Evolutionary conservation across 2,329 filamentous ascomycete species (phyloP), one percentile per base, ranked within the genome.

Genomic region (Trichoderma sp.): DNA sequence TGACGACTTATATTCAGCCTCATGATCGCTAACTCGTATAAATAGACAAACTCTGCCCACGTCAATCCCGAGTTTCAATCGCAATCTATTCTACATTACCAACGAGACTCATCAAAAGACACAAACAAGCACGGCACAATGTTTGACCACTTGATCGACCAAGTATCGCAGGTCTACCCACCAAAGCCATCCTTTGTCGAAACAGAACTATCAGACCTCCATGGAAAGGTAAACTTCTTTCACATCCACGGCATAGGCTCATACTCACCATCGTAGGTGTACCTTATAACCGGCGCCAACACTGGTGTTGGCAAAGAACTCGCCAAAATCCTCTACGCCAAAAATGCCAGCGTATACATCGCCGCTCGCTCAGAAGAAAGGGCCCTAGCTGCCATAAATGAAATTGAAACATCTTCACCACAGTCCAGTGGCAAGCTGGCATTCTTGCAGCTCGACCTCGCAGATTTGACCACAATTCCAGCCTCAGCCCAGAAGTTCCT

Each of bases 281-380:
- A 53, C 18, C n/a, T 53, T 6, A 24, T 90, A 6, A 89, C 80
- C 1, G 80, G 80, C 24, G 75, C 78, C 21, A 80, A 80, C 69
- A 77, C 76, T 0, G 80, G 80, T 81, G 80, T 88, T 4, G 87
- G 87, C 9, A 83, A 84, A 61, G 85, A 88, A 72, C 80, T 89
- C 12, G 80, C 80, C 53, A 82, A 82, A 43, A 84, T 89, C 5
- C 81, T 90, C 12, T 90, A 89, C 76, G 75, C 79, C 6, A 83
- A 81, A n/a, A 85, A 87, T 63, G 87, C 81, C 36, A 87, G 80
- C 3, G 84, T 90, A 30, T 89, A 89, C 77, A 77, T 89, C 43
- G 85, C 86, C 6, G 83, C 83, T 0, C 85, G 87, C 28, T 83
- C 81, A 0, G 30, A 34, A 7, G n/a, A 36, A n/a, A 61, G 24